A percentile compares a stretch with the other conserved stretches of the same genome.
These are phyloP conservation scores for Cladosporium colombiae DNA, from an alignment of 2,329 filamentous ascomycete genomes.

Conservation along the genomic window DNA sequence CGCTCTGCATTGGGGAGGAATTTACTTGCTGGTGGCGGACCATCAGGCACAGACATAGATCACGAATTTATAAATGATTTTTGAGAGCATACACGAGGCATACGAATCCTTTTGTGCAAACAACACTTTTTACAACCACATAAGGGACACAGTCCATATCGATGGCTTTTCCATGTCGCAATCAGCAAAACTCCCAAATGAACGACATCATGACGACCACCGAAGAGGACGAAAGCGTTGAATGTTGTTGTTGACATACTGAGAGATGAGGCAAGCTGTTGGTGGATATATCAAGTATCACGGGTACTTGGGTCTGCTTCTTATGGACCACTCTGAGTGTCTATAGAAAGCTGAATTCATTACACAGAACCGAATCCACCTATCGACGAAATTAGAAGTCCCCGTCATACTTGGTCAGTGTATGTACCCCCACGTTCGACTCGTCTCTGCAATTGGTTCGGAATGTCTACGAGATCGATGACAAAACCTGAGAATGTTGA, in stretches of 20 bases:
- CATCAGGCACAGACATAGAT: no score
- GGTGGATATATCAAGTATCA: not conserved
- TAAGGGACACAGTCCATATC: no score
- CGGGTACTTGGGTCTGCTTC: not conserved
- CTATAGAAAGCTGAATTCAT: not conserved
- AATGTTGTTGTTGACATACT: not conserved
- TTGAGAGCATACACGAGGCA: no score
- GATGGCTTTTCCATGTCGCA: no score
- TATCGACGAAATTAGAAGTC: not conserved
- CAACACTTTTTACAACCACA: no score
- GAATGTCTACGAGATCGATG: not conserved
- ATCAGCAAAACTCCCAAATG: no score
- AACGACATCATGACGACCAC: no score
- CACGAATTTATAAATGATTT: no score
- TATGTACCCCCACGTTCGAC: not conserved
- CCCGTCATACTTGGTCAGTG: not conserved
- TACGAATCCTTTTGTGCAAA: no score
- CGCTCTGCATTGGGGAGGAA: no score
- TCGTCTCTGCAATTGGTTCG: not conserved
- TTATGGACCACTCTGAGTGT: not conserved
- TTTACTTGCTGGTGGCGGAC: no score
- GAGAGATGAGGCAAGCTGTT: not conserved
- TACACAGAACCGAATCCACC: not conserved
- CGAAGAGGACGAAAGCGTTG: not conserved
- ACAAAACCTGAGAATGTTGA: not conserved